These are phyloP conservation scores for Mortierella sp. DNA, from an alignment of 371 early-diverging fungal species.

Conservation along the genomic window DNA sequence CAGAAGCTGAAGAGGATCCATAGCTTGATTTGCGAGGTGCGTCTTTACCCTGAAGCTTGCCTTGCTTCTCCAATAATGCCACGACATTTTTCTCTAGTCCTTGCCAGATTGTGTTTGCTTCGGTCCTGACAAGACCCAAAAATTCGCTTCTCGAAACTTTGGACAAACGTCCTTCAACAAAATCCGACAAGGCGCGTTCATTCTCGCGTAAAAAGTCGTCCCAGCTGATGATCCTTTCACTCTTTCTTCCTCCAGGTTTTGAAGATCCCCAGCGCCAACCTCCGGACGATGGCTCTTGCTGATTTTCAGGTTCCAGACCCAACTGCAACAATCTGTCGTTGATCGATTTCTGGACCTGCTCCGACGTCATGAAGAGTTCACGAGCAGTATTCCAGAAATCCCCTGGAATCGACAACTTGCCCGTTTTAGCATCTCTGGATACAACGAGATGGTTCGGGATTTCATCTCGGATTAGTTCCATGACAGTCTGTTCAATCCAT, in stretches of 20 bases:
- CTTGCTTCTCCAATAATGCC: slow-evolving; percentile 37
- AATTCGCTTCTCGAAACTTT: slow-evolving; percentile 35
- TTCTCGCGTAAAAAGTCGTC: slow-evolving; percentile 43
- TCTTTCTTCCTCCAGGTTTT: slow-evolving; percentile 13
- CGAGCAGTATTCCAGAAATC: slow-evolving; percentile 49
- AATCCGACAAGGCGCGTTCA: slow-evolving; percentile 29
- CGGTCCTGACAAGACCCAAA: slow-evolving; percentile 30
- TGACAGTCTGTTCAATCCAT: slow-evolving; percentile 46
- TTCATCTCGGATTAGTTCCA: slow-evolving; percentile 38
- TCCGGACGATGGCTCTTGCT: slow-evolving; percentile 6
- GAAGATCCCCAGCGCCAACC: slow-evolving; percentile 28
- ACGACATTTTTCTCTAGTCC: slow-evolving; percentile 42
- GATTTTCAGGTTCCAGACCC: slow-evolving; percentile 12
- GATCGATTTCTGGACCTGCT: slow-evolving; percentile 22
- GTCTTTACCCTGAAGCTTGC: slow-evolving; percentile 36
- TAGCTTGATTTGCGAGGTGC: slow-evolving; percentile 12
- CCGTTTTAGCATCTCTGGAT: slow-evolving; percentile 24
- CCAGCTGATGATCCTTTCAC: slow-evolving; percentile 22
- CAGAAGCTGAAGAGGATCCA: background rate
- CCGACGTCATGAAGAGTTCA: slow-evolving; percentile 33
- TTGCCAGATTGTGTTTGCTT: slow-evolving; percentile 47
- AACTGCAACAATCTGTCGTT: slow-evolving; percentile 13
- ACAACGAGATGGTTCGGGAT: slow-evolving; percentile 43
- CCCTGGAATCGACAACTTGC: slow-evolving; percentile 31
- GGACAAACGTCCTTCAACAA: slow-evolving; percentile 42